Percentiles rank a stretch among this genome's conserved stretches.
phyloP scores from a whole-genome alignment of 108 stramenopile species.

The Nannochloropsis oceanica region DNA sequence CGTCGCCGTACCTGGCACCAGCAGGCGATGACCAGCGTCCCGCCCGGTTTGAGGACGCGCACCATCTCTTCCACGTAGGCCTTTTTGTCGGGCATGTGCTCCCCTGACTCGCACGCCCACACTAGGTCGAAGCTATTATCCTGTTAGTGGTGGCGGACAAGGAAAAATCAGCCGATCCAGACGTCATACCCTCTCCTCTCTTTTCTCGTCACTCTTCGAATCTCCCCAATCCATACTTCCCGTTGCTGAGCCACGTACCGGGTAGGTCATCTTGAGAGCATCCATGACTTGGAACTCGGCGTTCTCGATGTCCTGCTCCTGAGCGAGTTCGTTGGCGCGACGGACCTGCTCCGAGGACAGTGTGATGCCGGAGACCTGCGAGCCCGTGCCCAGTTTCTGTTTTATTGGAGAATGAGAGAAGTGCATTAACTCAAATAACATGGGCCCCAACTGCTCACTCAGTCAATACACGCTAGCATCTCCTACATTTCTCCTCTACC shows the following conservation, averaged over 20 bases:
- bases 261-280: constrained; percentile 81
- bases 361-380: constrained; percentile 76
- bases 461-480: too few species aligned
- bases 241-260: not conserved
- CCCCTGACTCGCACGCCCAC: constrained; percentile 92
- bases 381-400: not conserved
- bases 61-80: constrained; percentile 88
- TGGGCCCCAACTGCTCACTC: too few species aligned
- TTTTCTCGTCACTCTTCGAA: too few species aligned
- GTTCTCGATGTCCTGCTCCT: constrained; percentile 58
- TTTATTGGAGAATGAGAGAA: not conserved
- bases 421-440: not conserved
- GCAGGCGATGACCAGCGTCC: constrained; percentile 75
- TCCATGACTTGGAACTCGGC: constrained; percentile 80
- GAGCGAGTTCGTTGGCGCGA: constrained; percentile 73
- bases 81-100: constrained; percentile 96
- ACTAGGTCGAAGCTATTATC: constrained; percentile 87
- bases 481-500: too few species aligned
- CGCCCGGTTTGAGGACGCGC: constrained; percentile 88
- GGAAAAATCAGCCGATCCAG: too few species aligned
- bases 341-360: constrained; percentile 69
- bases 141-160: not conserved
- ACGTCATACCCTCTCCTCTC: too few species aligned
- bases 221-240: too few species aligned
- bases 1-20: constrained; percentile 48